These are phyloP conservation scores for Polyporus tsugae DNA, from an alignment of 1,284 basidiomycete genomes.

Conservation along the genomic window DNA sequence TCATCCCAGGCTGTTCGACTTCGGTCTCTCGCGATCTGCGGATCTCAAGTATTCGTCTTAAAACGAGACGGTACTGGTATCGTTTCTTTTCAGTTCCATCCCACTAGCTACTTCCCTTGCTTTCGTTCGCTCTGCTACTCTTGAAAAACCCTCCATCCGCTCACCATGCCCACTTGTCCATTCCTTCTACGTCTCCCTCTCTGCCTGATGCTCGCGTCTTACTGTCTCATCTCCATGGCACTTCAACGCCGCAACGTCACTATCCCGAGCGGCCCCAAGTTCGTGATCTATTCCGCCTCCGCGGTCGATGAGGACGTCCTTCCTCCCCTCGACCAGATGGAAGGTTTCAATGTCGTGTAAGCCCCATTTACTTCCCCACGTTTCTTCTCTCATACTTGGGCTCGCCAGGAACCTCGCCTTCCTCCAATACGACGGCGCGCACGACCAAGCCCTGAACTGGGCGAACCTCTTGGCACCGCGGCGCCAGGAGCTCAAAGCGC, in stretches of 20 bases:
- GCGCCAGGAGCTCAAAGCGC: constrained; percentile 46
- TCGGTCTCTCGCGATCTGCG: neutral
- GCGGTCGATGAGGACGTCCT: constrained; percentile 16
- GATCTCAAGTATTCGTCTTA: neutral
- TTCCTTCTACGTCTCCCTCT: neutral
- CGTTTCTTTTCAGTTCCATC: neutral
- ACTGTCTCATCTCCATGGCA: neutral
- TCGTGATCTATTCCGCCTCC: constrained; percentile 28
- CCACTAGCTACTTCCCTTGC: neutral
- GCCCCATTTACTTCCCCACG: constrained; percentile 24
- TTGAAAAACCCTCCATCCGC: neutral
- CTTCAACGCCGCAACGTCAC: neutral
- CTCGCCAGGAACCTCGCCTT: constrained; percentile 45
- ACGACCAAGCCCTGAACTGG: constrained; percentile 54
- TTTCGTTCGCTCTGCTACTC: neutral
- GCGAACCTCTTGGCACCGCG: constrained; percentile 40
- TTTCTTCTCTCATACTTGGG: neutral
- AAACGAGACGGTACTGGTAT: neutral
- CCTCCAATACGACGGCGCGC: constrained; percentile 49
- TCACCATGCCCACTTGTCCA: neutral
- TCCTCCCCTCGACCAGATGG: constrained; percentile 19
- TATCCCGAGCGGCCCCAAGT: constrained; percentile 15
- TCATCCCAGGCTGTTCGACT: neutral
- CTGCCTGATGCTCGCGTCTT: neutral
- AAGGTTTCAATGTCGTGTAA: constrained; percentile 59